Evolutionary conservation across 1,284 basidiomycete species (phyloP).

Genomic region (Sparassis latifolia): DNA sequence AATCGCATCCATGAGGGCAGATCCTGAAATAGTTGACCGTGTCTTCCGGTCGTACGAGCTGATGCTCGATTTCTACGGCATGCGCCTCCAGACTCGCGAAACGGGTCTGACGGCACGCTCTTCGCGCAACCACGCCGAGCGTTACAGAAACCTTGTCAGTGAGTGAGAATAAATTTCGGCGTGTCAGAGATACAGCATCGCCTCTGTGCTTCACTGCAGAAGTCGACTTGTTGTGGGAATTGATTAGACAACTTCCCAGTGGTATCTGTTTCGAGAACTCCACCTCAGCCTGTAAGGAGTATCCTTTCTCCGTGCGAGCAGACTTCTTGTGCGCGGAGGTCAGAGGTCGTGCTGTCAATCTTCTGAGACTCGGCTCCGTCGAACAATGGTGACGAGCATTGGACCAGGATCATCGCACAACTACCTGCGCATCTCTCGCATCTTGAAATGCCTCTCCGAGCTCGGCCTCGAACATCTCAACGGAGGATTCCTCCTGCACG

Average conservation of each 20-base stretch:
- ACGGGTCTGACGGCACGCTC: constrained; percentile 49
- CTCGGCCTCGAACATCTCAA: constrained; percentile 57
- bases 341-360: no score
- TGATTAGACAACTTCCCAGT: no score
- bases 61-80: constrained; percentile 74
- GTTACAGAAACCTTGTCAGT: constrained; percentile 64
- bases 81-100: constrained; percentile 49
- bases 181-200: neutral
- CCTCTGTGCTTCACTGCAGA: neutral
- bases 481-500: constrained; percentile 61
- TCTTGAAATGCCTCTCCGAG: constrained; percentile 71
- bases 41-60: constrained; percentile 57
- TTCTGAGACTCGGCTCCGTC: no score
- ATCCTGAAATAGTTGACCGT: constrained; percentile 42
- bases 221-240: no score
- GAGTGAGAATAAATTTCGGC: constrained; percentile 25
- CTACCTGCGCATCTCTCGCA: constrained; percentile 71
- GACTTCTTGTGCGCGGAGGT: no score
- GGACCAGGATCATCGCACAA: constrained; percentile 58
- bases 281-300: no score
- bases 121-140: constrained; percentile 35
- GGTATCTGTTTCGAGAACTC: no score
- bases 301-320: no score
- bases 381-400: neutral
- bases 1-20: constrained; percentile 49